These are phyloP conservation scores for Diplodia seriata DNA, from an alignment of 2,329 filamentous ascomycete genomes.

Conservation along the genomic window DNA sequence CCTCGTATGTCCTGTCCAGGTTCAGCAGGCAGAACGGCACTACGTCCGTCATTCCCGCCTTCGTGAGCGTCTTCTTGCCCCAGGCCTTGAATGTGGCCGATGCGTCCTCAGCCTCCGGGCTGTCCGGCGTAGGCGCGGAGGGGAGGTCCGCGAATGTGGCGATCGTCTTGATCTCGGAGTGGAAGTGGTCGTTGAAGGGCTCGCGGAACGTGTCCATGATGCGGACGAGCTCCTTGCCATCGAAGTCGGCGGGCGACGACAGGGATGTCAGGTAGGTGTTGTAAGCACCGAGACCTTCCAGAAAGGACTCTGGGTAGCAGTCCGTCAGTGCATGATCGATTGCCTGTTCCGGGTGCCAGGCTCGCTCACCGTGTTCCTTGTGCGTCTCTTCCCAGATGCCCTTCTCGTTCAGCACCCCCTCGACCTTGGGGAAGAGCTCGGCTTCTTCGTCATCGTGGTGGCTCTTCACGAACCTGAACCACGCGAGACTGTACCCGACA, in stretches of 20 bases:
- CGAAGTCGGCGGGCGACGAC: slow-evolving; percentile 38
- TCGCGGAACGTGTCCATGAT: slow-evolving; percentile 43
- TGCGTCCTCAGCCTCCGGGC: slow-evolving; percentile 56
- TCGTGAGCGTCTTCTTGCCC: slow-evolving; percentile 69
- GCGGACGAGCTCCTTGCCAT: slow-evolving; percentile 37
- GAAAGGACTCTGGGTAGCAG: slow-evolving; percentile 40
- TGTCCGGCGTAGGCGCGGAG: slow-evolving; percentile 56
- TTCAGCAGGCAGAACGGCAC: slow-evolving; percentile 71
- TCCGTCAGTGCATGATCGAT: slow-evolving; percentile 5
- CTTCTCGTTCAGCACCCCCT: slow-evolving; percentile 40
- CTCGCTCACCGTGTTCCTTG: slow-evolving; percentile 43
- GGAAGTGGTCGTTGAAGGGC: slow-evolving; percentile 44
- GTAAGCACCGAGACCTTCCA: slow-evolving; percentile 40
- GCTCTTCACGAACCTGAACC: slow-evolving; percentile 45
- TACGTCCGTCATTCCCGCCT: slow-evolving; percentile 65
- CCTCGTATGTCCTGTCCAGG: slow-evolving; percentile 65
- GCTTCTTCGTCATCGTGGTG: slow-evolving; percentile 49
- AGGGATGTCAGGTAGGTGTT: slow-evolving; percentile 40
- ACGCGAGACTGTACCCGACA: slow-evolving; percentile 46
- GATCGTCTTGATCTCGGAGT: slow-evolving; percentile 45
- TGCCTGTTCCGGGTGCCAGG: not conserved
- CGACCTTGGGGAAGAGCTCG: slow-evolving; percentile 46
- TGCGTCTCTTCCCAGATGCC: slow-evolving; percentile 44
- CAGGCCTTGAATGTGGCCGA: slow-evolving; percentile 63
- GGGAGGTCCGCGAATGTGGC: slow-evolving; percentile 54